Evolutionary conservation across 495 filamentous ascomycete genomes (phyloP).

Genomic region (Podospora conica): DNA sequence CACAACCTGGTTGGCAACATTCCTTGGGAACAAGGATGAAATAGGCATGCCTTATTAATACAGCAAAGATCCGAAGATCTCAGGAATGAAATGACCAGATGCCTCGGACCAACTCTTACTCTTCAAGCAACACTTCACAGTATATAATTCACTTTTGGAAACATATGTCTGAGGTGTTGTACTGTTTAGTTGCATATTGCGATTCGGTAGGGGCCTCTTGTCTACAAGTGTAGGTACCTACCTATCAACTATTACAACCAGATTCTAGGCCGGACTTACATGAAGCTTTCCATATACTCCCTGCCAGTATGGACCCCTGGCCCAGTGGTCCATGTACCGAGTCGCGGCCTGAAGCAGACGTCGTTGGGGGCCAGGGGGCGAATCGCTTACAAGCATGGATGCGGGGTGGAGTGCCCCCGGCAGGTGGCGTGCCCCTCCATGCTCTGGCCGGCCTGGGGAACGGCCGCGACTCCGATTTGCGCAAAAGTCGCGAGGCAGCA

Average conservation of each 20-base stretch:
- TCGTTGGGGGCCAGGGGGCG: background rate
- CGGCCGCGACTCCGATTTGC: slow-evolving; percentile 7
- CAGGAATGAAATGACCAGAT: background rate
- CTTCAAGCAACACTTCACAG: too few relatives aligned
- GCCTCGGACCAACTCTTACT: too few relatives aligned
- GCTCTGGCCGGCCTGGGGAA: background rate
- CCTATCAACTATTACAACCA: too few relatives aligned
- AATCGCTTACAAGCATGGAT: slow-evolving; percentile 1
- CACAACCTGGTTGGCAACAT: background rate
- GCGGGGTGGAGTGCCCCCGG: background rate
- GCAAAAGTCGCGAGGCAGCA: slow-evolving; percentile 9
- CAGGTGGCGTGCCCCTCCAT: background rate
- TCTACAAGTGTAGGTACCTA: too few relatives aligned
- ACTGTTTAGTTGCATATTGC: too few relatives aligned
- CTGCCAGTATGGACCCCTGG: too few relatives aligned
- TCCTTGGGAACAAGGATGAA: background rate
- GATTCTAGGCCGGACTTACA: too few relatives aligned
- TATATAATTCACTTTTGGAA: too few relatives aligned
- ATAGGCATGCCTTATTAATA: too few relatives aligned
- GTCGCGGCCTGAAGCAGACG: background rate
- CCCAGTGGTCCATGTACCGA: background rate
- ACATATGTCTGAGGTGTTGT: too few relatives aligned
- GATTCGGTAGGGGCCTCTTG: too few relatives aligned
- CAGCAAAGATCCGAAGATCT: background rate
- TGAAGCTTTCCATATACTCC: too few relatives aligned